These are phyloP conservation scores for Talaromyces ruber DNA, from an alignment of 495 filamentous ascomycete genomes.

Conservation along the genomic window DNA sequence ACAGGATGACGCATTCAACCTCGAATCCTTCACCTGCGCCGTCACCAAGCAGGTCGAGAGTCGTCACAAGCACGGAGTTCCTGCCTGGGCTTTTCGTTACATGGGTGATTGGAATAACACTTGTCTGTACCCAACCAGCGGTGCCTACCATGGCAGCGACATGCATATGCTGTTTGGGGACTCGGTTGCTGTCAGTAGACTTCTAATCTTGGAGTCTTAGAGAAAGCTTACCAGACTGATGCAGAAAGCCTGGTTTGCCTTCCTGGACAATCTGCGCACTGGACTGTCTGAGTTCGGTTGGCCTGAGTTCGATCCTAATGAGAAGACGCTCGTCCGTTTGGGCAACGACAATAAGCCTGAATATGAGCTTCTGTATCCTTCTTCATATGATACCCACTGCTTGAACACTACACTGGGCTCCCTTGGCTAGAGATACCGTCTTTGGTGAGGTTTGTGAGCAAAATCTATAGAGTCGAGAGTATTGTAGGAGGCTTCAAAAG, in stretches of 20 bases:
- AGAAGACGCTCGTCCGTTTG: conserved; percentile 6
- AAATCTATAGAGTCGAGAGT: not conserved
- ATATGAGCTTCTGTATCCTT: conserved; percentile 1
- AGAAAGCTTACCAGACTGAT: conserved; percentile 26
- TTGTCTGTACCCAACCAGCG: conserved; percentile 31
- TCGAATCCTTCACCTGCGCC: conserved; percentile 38
- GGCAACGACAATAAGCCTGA: not conserved
- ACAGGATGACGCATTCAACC: conserved; percentile 31
- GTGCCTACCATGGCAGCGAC: conserved; percentile 40
- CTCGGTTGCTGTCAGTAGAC: conserved; percentile 23
- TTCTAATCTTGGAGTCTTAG: conserved; percentile 19
- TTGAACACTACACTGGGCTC: not conserved
- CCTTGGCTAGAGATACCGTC: not conserved
- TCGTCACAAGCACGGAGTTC: conserved; percentile 19
- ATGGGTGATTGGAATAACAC: conserved; percentile 40
- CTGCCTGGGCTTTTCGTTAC: conserved; percentile 45
- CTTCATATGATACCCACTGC: not conserved
- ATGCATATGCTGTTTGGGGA: conserved; percentile 42
- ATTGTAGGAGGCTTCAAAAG: not conserved
- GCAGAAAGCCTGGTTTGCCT: conserved; percentile 39
- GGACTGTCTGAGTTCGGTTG: conserved; percentile 34
- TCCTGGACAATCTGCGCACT: conserved; percentile 36
- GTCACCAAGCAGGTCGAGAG: conserved; percentile 21
- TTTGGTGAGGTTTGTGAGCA: not conserved
- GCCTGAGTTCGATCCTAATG: conserved; percentile 23